These are phyloP conservation scores for Polyporus tsugae DNA, from an alignment of 1,284 basidiomycete genomes.

Conservation along the genomic window DNA sequence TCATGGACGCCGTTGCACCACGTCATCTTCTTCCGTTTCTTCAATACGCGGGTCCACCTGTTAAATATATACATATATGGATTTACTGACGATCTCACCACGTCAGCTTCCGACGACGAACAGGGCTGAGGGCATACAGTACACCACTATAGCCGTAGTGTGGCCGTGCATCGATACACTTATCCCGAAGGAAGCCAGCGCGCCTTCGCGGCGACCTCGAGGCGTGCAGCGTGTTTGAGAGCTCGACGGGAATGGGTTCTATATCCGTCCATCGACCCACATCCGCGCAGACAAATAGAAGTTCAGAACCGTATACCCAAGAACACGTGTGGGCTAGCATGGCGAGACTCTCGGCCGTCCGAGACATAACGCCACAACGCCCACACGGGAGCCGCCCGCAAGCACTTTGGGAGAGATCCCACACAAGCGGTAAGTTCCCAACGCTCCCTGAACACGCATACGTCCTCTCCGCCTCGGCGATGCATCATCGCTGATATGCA, in stretches of 20 bases:
- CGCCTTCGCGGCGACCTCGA: conserved; percentile 7
- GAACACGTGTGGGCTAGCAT: neutral
- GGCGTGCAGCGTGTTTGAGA: conserved; percentile 18
- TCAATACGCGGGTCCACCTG: neutral
- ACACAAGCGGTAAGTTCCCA: conserved; percentile 22
- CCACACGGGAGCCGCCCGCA: conserved; percentile 17
- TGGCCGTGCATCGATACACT: neutral
- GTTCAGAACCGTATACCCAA: neutral
- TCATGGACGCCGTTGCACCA: neutral
- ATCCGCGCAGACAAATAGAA: neutral
- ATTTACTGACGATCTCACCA: neutral
- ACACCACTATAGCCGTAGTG: neutral
- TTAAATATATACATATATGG: neutral
- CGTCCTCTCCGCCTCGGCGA: conserved; percentile 5
- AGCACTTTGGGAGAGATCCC: conserved; percentile 30
- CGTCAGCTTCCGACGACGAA: neutral
- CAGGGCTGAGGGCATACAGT: neutral
- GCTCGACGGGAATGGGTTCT: conserved; percentile 12
- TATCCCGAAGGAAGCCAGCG: neutral
- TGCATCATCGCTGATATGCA: neutral
- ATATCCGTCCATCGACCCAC: neutral
- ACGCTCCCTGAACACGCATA: neutral
- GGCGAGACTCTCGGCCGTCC: neutral
- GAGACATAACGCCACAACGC: conserved; percentile 4
- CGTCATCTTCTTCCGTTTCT: neutral